Percentiles rank a stretch among this genome's conserved stretches.
phyloP scores from a whole-genome alignment of 2,329 filamentous ascomycete species.

The Zymoseptoria pseudotritici region DNA sequence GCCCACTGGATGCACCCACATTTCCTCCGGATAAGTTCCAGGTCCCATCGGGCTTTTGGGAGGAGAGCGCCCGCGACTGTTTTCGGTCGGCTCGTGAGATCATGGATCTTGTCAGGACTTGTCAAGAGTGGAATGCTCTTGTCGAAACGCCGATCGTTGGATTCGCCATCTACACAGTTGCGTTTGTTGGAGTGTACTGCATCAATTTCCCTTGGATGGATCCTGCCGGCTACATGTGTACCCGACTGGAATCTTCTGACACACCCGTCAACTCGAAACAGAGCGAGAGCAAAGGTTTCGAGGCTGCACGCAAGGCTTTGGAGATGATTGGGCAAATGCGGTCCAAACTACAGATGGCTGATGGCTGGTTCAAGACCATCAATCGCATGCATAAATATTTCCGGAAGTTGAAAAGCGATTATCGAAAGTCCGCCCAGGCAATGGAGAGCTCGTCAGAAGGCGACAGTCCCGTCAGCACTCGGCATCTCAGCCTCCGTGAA shows the following conservation, averaged over 20 bases:
- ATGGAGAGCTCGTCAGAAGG: conserved; percentile 26
- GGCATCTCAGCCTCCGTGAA: conserved; percentile 26
- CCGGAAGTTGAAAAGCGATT: conserved; percentile 44
- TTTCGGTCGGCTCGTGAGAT: conserved; percentile 58
- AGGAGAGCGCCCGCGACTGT: conserved; percentile 52
- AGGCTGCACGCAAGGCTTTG: conserved; percentile 44
- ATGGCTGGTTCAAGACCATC: conserved; percentile 49
- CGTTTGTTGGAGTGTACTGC: conserved; percentile 58
- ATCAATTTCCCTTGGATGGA: conserved; percentile 65
- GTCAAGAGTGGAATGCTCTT: conserved; percentile 52
- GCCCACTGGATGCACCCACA: conserved; percentile 53
- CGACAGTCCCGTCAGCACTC: conserved; percentile 22
- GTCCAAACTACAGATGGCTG: conserved; percentile 49
- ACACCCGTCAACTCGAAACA: conserved; percentile 6
- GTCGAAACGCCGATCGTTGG: conserved; percentile 61
- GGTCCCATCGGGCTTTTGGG: conserved; percentile 53
- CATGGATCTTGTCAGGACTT: conserved; percentile 56
- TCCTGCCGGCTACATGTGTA: conserved; percentile 46
- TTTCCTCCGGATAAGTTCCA: conserved; percentile 44
- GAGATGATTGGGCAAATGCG: conserved; percentile 48
- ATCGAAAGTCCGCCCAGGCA: conserved; percentile 29
- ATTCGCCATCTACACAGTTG: conserved; percentile 61
- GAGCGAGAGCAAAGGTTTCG: conserved; percentile 28
- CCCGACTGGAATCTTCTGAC: conserved; percentile 6
- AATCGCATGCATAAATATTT: conserved; percentile 50